Percentiles rank a stretch among this genome's conserved stretches.
Conservation (phyloP, 768 basidiomycete species). For the Sarcomyxa edulis region DNA sequence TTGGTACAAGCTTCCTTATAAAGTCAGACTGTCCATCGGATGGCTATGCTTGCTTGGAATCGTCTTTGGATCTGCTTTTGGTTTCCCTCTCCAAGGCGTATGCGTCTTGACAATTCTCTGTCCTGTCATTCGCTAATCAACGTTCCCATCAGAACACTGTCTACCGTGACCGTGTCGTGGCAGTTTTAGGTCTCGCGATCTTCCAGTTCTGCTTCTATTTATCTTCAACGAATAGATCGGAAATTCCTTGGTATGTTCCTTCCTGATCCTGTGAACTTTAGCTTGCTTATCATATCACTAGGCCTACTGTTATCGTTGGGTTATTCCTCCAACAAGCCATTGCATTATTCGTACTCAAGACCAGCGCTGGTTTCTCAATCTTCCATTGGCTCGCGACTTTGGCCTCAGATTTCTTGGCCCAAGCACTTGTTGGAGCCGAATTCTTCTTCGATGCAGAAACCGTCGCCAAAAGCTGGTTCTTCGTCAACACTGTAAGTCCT, state of each 20-base stretch:
- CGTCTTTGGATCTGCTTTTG: slow-evolving; percentile 84
- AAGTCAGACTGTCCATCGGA: slow-evolving; percentile 55
- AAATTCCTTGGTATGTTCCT: slow-evolving; percentile 62
- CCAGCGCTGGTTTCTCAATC: slow-evolving; percentile 73
- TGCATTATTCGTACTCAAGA: slow-evolving; percentile 87
- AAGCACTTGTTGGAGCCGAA: slow-evolving; percentile 62
- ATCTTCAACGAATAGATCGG: slow-evolving; percentile 55
- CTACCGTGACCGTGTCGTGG: slow-evolving; percentile 81
- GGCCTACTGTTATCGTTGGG: slow-evolving; percentile 87
- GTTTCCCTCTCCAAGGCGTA: slow-evolving; percentile 59
- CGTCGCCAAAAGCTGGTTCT: slow-evolving; percentile 74
- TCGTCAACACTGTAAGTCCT: slow-evolving; percentile 63
- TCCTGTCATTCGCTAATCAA: slow-evolving; percentile 16
- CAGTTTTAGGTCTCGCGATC: slow-evolving; percentile 70
- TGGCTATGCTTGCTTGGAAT: slow-evolving; percentile 75
- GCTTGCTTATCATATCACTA: slow-evolving; percentile 19
- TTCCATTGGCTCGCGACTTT: slow-evolving; percentile 81
- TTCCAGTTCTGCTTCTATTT: slow-evolving; percentile 77
- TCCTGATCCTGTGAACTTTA: slow-evolving; percentile 1
- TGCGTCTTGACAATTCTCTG: slow-evolving; percentile 18
- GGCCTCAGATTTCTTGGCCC: slow-evolving; percentile 72
- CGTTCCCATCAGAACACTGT: slow-evolving; percentile 51
- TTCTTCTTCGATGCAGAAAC: slow-evolving; percentile 81
- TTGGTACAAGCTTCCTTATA: slow-evolving; percentile 53
- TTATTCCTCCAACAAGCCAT: slow-evolving; percentile 81